Evolutionary conservation across 1,284 basidiomycete species (phyloP), one percentile per base, ranked within the genome.

Genomic region (Omphalotus olearius): DNA sequence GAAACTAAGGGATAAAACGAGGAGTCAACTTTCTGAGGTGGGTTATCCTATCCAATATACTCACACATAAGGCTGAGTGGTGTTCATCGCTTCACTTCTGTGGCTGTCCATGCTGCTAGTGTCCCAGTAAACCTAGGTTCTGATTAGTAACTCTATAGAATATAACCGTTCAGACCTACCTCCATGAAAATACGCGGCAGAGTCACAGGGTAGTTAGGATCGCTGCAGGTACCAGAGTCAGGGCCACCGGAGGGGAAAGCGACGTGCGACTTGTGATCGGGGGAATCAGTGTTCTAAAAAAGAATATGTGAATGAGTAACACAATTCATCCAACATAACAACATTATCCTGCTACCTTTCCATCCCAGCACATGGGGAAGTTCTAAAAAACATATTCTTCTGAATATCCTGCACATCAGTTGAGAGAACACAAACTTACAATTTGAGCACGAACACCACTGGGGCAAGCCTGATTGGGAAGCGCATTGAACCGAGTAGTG

Each of bases 141-240:
- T 25, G 10, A 44, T 26, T 14, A 13, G 25, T 28, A n/a, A 9
- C 13, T 33, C 7, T 3, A 9, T 2, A 20, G 41, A 43, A 20
- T 35, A 16, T 48, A 17, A 26, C 14, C n/a, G 48, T 45, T 5
- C 6, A 9, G 17, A 25, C 52, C 33, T 39, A 74, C 73, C 66
- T 76, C 74, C 16, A 73, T 66, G 56, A 76, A 76, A 48, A 76
- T 69, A 51, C 74, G 67, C 10, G 74, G 73, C 39, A 76, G 47
- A 3, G 65, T 67, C 5, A 71, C 63, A 1, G 73, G 72, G 57
- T 63, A 75, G 1, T 66, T 67, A 18, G 71, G 69, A 57, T 75
- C 72, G 13, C 54, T 64, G 60, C 74, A 76, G n/a, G 64, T 66
- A 17, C 74, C 74, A 18, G 62, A 66, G 57, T 76, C 74, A 14